Percentiles rank a stretch among this genome's conserved stretches.
These are phyloP conservation scores for Arthromyces matolae DNA, from an alignment of 768 basidiomycete species.

Conservation along the genomic window DNA sequence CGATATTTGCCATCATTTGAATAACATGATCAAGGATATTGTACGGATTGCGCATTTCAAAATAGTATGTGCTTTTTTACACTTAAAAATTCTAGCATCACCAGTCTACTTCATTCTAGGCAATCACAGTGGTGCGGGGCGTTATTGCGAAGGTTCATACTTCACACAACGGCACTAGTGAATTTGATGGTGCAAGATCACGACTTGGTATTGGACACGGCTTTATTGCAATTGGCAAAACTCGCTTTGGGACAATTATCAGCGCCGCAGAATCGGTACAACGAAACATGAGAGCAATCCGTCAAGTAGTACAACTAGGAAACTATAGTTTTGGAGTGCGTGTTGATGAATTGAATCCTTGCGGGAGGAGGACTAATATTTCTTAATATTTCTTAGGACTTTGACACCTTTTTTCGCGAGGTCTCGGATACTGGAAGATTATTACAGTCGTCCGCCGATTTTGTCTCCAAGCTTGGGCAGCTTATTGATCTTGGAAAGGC, in stretches of 20 bases:
- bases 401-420: neutral
- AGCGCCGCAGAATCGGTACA: conserved; percentile 18
- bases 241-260: no score
- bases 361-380: neutral
- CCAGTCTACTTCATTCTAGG: conserved; percentile 12
- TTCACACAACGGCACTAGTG: conserved; percentile 15
- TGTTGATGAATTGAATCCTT: neutral
- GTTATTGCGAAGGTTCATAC: conserved; percentile 20
- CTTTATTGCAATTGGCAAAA: conserved; percentile 22
- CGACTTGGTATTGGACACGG: conserved; percentile 14
- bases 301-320: conserved; percentile 12
- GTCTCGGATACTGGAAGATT: neutral
- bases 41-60: conserved; percentile 20
- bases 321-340: conserved; percentile 14
- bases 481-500: conserved; percentile 13
- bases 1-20: conserved; percentile 24
- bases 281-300: conserved; percentile 18
- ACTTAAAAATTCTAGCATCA: neutral
- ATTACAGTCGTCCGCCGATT: conserved; percentile 11
- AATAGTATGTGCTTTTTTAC: neutral
- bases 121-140: conserved; percentile 13
- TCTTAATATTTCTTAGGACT: neutral
- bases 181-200: conserved; percentile 12
- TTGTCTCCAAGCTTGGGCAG: conserved; percentile 7
- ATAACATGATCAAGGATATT: conserved; percentile 23